Conservation (phyloP, 176 grass and related monocot species). For the Otatea glauca region DNA sequence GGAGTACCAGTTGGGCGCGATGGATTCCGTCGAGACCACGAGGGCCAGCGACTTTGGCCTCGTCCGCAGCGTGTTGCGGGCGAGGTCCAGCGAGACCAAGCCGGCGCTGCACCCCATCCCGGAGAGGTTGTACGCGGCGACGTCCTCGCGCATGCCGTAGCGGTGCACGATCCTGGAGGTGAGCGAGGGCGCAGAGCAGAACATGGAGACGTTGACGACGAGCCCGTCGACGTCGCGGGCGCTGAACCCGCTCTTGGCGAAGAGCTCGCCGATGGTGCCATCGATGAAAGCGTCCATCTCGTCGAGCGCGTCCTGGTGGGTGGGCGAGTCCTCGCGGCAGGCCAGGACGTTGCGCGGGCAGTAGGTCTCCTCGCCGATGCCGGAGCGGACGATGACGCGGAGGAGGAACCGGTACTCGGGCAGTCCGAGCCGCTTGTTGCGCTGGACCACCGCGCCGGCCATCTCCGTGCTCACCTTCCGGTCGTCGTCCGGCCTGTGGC, state of each 20-base stretch:
- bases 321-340: slow-evolving; percentile 52
- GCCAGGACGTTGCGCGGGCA: slow-evolving; percentile 54
- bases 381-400: slow-evolving; percentile 65
- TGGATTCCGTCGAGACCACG: slow-evolving; percentile 68
- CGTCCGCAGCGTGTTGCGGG: slow-evolving; percentile 50
- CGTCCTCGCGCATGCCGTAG: slow-evolving; percentile 65
- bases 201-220: slow-evolving; percentile 61
- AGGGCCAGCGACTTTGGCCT: slow-evolving; percentile 48
- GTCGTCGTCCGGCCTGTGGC: slow-evolving; percentile 55
- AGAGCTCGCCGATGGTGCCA: slow-evolving; percentile 46
- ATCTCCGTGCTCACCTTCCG: slow-evolving; percentile 53
- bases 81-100: slow-evolving; percentile 54
- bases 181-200: slow-evolving; percentile 67
- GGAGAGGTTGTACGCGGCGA: slow-evolving; percentile 65
- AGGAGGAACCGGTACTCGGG: slow-evolving; percentile 71
- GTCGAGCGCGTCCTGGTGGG: slow-evolving; percentile 42
- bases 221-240: slow-evolving; percentile 59
- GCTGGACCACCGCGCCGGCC: slow-evolving; percentile 48
- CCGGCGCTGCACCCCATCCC: slow-evolving; percentile 86
- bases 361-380: slow-evolving; percentile 79
- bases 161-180: slow-evolving; percentile 45
- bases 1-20: slow-evolving; percentile 74
- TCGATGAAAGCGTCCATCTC: slow-evolving; percentile 70
- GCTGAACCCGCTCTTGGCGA: slow-evolving; percentile 24
- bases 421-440: slow-evolving; percentile 48